Evolutionary conservation across 2,329 filamentous ascomycete species (phyloP).

Genomic region (Claviceps monticola): DNA sequence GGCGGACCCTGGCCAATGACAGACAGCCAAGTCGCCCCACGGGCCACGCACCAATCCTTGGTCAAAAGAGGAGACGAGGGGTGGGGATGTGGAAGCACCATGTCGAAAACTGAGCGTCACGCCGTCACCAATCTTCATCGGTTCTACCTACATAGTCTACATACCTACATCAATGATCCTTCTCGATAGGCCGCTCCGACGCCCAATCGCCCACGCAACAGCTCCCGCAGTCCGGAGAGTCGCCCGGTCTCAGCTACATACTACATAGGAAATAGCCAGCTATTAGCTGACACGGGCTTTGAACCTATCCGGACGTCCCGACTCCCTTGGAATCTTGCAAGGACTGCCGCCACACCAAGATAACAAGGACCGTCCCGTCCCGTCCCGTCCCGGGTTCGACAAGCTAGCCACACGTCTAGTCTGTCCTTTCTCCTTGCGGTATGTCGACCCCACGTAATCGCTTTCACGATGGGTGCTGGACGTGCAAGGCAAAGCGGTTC

Average conservation of each 20-base stretch:
- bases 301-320: no score
- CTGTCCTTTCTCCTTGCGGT: not conserved
- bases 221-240: no score
- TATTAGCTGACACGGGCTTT: not conserved
- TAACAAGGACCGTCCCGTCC: not conserved
- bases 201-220: not conserved
- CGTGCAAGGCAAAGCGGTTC: constrained; percentile 2
- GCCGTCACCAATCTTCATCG: not conserved
- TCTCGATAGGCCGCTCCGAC: not conserved
- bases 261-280: not conserved
- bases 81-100: not conserved
- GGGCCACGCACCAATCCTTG: not conserved
- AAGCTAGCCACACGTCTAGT: not conserved
- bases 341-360: no score
- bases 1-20: constrained; percentile 1
- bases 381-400: not conserved
- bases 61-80: not conserved
- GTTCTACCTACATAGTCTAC: not conserved
- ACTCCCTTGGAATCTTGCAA: no score
- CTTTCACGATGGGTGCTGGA: constrained; percentile 4
- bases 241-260: not conserved
- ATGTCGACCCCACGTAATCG: constrained; percentile 4
- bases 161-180: not conserved
- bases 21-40: not conserved
- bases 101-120: not conserved